A percentile compares a stretch with the other conserved stretches of the same genome.
phyloP scores from a whole-genome alignment of 1,284 basidiomycete genomes.

The Earliella scabrosa region DNA sequence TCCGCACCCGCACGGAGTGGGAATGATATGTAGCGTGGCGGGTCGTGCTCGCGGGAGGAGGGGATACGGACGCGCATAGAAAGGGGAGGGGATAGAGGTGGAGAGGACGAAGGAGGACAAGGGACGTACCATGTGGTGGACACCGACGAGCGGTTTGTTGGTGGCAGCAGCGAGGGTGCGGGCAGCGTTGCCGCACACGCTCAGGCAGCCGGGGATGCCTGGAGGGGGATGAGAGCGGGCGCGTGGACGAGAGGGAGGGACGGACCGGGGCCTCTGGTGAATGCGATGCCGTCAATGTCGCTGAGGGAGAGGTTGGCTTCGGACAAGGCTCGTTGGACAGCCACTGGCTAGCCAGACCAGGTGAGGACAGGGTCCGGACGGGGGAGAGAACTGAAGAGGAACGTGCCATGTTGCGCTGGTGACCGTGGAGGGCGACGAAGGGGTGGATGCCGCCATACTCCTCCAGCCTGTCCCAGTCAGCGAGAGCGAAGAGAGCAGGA shows the following conservation, averaged over 20 bases:
- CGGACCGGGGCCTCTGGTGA: conserved; percentile 87
- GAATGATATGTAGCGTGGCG: no score
- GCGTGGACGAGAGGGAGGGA: neutral
- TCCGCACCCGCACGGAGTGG: no score
- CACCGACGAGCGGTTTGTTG: conserved; percentile 82
- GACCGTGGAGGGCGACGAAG: conserved; percentile 72
- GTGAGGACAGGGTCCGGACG: conserved; percentile 6
- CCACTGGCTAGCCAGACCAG: conserved; percentile 60
- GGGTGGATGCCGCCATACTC: conserved; percentile 86
- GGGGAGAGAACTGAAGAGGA: no score
- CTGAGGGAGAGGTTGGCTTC: conserved; percentile 62
- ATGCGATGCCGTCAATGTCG: conserved; percentile 87
- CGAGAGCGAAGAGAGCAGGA: neutral
- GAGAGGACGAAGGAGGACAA: neutral
- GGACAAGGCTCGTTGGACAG: conserved; percentile 67
- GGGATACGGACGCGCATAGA: neutral
- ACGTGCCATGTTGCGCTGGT: conserved; percentile 81
- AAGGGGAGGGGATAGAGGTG: neutral
- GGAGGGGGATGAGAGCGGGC: neutral
- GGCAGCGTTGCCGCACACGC: conserved; percentile 78
- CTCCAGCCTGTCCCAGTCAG: conserved; percentile 53
- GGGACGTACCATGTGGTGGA: conserved; percentile 87
- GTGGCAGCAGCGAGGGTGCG: conserved; percentile 80
- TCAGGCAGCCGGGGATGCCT: conserved; percentile 84
- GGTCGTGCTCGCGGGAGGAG: no score